Evolutionary conservation across 352 stramenopile species (phyloP), one percentile per base, ranked within the genome.

Genomic region (Plasmopara viticola): DNA sequence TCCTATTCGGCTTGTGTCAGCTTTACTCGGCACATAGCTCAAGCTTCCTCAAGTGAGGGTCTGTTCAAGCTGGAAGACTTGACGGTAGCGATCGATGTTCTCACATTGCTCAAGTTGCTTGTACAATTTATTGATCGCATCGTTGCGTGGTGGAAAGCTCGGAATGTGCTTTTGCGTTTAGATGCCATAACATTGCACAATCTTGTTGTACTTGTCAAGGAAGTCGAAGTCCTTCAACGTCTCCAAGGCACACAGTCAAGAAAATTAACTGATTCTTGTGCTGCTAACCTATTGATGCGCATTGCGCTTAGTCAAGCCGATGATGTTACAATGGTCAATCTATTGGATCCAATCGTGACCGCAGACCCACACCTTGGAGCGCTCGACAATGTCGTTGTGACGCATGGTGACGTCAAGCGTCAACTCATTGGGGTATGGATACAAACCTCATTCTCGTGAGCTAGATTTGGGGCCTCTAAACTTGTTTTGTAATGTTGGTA

Each of bases 391-490:
- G 30, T 60, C 30, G 41, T 68, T 41, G 45, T 53, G 5, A 54
- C 61, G 8, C 64, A 72, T 45, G 60, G 37, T 54, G 60, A 67
- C 35, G 60, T 69, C 20, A 69, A 67, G 43, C 60, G 66, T 31
- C 57, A 80, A 7, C 64, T 87, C 10, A 65, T 87, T 38, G 61
- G 72, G 58, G 78, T 89, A 74, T 35, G 68, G 56, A 37, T 9
- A 38, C 38, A 6, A 35, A 14, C 20, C 12, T 29, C 1, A 17
- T 43, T 1, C 33, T 28, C 9, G 31, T 35, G 7, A 35, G 20
- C 20, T 25, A 25, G 3, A 25, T 3, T 3, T 3, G 20, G 20
- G 20, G 20, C 20, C 20, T 25, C 20, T 25, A 25, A 25, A 35
- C 1, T 41, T 41, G 15, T 40, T 47, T 20, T 13, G 53, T 9